phyloP scores from a whole-genome alignment of 768 basidiomycete genomes.

The Mycena olivaceomarginata region DNA sequence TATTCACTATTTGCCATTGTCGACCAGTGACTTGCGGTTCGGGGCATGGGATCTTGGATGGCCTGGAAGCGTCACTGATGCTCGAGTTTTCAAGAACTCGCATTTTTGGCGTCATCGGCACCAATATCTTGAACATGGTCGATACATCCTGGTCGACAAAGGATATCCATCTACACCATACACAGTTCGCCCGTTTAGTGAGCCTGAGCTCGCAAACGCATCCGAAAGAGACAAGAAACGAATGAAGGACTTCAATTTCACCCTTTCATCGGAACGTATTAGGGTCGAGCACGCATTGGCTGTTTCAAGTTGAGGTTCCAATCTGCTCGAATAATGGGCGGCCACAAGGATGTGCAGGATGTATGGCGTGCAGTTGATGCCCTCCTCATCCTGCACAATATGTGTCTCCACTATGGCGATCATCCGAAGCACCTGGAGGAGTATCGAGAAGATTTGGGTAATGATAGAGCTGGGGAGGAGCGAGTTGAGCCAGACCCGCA shows the following conservation, averaged over 20 bases:
- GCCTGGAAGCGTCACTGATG: too few relatives aligned
- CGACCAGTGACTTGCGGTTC: background rate
- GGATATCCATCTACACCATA: slow-evolving; percentile 26
- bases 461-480: too few relatives aligned
- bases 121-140: slow-evolving; percentile 15
- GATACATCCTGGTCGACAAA: slow-evolving; percentile 26
- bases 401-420: slow-evolving; percentile 24
- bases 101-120: background rate
- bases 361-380: slow-evolving; percentile 22
- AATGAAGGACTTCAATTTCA: slow-evolving; percentile 21
- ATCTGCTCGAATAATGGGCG: slow-evolving; percentile 27
- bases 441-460: slow-evolving; percentile 18
- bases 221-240: background rate
- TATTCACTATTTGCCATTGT: slow-evolving; percentile 24
- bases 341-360: slow-evolving; percentile 27
- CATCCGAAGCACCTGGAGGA: slow-evolving; percentile 25
- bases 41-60: too few relatives aligned
- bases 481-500: too few relatives aligned
- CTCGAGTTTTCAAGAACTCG: too few relatives aligned
- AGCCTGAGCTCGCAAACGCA: slow-evolving; percentile 16
- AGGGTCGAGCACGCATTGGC: slow-evolving; percentile 17
- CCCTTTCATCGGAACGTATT: slow-evolving; percentile 20
- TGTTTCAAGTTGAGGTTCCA: slow-evolving; percentile 28
- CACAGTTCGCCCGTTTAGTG: slow-evolving; percentile 20
- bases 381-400: slow-evolving; percentile 24